Evolutionary conservation across 2,329 filamentous ascomycete species (phyloP).

Genomic region (Alternaria infectoria): DNA sequence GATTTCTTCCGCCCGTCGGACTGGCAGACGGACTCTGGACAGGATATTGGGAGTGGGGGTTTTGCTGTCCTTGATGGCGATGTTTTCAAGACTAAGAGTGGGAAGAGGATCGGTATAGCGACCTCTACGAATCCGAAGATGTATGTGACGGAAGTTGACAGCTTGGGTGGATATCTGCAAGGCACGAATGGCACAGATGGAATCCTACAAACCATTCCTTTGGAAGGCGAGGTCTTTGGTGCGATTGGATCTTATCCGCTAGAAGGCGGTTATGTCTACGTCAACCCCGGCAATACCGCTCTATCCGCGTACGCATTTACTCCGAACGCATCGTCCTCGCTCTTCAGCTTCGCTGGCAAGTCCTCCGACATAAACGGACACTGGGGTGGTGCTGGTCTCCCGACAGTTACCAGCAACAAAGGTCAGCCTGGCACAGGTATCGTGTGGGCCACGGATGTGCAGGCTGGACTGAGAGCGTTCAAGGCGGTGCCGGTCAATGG

Average conservation of each 20-base stretch:
- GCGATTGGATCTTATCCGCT: constrained; percentile 31
- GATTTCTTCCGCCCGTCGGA: constrained; percentile 25
- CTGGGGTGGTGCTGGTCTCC: constrained; percentile 39
- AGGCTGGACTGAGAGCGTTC: constrained; percentile 50
- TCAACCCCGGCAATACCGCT: constrained; percentile 36
- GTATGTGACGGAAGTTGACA: constrained; percentile 29
- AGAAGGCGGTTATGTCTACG: constrained; percentile 39
- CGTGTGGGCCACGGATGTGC: constrained; percentile 51
- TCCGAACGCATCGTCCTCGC: constrained; percentile 11
- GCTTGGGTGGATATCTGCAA: constrained; percentile 33
- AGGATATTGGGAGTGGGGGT: constrained; percentile 24
- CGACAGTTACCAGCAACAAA: constrained; percentile 49
- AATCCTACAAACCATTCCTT: constrained; percentile 29
- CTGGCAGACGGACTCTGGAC: constrained; percentile 9
- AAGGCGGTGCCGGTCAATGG: constrained; percentile 51
- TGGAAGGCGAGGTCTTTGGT: constrained; percentile 28
- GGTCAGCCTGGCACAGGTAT: constrained; percentile 34
- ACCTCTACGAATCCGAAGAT: constrained; percentile 40
- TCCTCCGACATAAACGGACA: constrained; percentile 33
- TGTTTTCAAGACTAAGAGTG: constrained; percentile 25
- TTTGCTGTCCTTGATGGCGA: constrained; percentile 20
- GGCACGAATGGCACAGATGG: constrained; percentile 23
- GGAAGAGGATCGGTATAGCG: constrained; percentile 33
- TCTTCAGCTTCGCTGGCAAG: constrained; percentile 38
- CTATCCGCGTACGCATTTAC: constrained; percentile 39